Evolutionary conservation across 257 asterid genomes (phyloP).

Genomic region (Dorcoceras hygrometricum): DNA sequence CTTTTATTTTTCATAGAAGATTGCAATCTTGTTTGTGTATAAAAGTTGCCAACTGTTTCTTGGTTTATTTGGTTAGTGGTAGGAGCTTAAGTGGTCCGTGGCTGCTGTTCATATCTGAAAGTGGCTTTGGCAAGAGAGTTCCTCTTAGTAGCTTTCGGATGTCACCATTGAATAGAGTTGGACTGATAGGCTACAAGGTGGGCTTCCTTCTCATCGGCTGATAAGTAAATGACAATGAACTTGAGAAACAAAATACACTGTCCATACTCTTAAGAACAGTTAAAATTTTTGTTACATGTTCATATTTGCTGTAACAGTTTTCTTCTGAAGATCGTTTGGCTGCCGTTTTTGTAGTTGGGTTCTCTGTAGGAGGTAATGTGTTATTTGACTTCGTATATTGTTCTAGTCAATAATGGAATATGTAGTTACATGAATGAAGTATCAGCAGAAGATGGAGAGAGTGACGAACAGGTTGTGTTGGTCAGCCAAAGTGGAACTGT

Average conservation of each 20-base stretch:
- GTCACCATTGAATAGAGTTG: slow-evolving; percentile 70
- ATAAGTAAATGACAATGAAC: not conserved
- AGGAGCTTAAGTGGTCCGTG: slow-evolving; percentile 74
- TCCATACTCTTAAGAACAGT: not conserved
- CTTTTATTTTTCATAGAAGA: not conserved
- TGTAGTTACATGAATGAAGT: slow-evolving; percentile 15
- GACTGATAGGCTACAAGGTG: slow-evolving; percentile 93
- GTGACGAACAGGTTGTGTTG: slow-evolving; percentile 93
- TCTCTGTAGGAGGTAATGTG: slow-evolving; percentile 69
- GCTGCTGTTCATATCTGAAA: slow-evolving; percentile 89
- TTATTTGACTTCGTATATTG: not conserved
- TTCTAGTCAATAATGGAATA: not conserved
- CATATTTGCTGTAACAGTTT: slow-evolving; percentile 45
- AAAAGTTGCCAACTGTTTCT: not conserved
- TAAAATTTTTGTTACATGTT: not conserved
- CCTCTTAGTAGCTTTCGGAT: slow-evolving; percentile 74
- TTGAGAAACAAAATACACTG: not conserved
- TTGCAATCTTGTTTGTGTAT: not conserved
- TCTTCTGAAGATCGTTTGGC: slow-evolving; percentile 78
- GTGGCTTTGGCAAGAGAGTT: slow-evolving; percentile 90
- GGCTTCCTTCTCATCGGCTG: slow-evolving; percentile 10
- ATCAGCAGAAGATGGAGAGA: slow-evolving; percentile 82
- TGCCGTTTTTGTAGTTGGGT: slow-evolving; percentile 89
- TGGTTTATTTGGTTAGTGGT: slow-evolving; percentile 36
- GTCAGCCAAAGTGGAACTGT: slow-evolving; percentile 99